phyloP scores from a whole-genome alignment of 2,329 filamentous ascomycete species.

The Colletotrichum destructivum region DNA sequence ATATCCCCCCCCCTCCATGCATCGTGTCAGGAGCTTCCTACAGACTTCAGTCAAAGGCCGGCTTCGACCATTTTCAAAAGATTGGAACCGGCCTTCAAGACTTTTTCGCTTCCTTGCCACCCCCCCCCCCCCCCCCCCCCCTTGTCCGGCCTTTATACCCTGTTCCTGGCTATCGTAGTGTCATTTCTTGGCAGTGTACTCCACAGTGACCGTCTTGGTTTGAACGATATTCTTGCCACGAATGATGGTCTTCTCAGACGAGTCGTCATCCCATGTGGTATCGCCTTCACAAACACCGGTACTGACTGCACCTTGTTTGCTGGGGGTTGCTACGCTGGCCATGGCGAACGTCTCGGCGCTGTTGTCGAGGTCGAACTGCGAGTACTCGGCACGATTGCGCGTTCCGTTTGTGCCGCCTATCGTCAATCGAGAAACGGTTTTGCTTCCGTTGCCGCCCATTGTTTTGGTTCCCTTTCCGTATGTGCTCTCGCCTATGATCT shows the following conservation, averaged over 20 bases:
- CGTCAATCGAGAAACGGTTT: constrained; percentile 10
- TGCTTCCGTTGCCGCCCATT: constrained; percentile 5
- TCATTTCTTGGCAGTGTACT: constrained; percentile 9
- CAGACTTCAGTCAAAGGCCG: too few relatives aligned
- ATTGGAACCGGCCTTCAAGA: too few relatives aligned
- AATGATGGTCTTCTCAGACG: constrained; percentile 17
- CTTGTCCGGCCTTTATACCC: neutral
- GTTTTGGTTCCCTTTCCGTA: constrained; percentile 13
- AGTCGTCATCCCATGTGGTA: neutral
- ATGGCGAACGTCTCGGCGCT: constrained; percentile 18
- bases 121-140: too few relatives aligned
- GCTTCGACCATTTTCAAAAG: too few relatives aligned
- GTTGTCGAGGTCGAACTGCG: constrained; percentile 10
- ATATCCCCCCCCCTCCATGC: too few relatives aligned
- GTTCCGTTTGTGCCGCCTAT: constrained; percentile 4
- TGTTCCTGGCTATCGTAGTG: too few relatives aligned
- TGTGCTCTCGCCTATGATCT: constrained; percentile 35
- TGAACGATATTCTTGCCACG: constrained; percentile 20
- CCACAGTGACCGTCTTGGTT: constrained; percentile 31
- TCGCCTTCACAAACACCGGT: neutral
- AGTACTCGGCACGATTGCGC: constrained; percentile 7
- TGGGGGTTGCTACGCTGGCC: neutral
- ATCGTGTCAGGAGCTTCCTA: too few relatives aligned
- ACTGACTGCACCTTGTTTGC: neutral
- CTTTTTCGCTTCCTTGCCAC: too few relatives aligned